phyloP scores from a whole-genome alignment of 257 asterid species.

The Solanum appendiculatum region DNA sequence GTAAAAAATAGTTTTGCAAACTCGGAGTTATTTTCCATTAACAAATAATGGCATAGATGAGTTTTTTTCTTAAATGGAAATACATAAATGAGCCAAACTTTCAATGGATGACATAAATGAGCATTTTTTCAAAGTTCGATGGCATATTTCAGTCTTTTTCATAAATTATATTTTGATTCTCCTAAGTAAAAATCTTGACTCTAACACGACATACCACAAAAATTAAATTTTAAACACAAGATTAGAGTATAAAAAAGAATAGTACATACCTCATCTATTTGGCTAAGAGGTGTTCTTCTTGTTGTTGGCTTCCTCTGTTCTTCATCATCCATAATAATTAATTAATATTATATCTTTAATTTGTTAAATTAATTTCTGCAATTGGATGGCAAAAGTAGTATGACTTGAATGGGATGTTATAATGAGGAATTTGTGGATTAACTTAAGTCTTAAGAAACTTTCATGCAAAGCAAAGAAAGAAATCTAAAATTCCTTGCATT shows the following conservation, averaged over 20 bases:
- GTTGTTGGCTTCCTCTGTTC: background rate
- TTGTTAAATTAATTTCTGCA: background rate
- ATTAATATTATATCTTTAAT: background rate
- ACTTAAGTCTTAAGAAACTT: background rate
- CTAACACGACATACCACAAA: background rate
- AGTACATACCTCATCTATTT: background rate
- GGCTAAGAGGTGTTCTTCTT: background rate
- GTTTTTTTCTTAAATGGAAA: no score
- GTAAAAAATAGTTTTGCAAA: no score
- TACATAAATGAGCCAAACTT: background rate
- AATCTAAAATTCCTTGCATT: background rate
- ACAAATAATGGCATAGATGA: background rate
- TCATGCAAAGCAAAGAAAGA: constrained; percentile 1
- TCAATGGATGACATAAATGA: background rate
- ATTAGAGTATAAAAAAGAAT: background rate
- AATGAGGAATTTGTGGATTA: background rate
- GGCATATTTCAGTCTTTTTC: background rate
- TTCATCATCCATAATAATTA: background rate
- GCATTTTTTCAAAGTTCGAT: no score
- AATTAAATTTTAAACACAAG: background rate
- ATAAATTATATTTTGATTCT: background rate
- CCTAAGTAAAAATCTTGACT: background rate
- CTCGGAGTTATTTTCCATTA: no score
- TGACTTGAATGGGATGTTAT: background rate
- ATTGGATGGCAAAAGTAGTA: background rate